Evolutionary conservation across 83 land plant genomes (phyloP), one percentile per base, ranked within the genome.

Genomic region (Diphasiastrum complanatum): DNA sequence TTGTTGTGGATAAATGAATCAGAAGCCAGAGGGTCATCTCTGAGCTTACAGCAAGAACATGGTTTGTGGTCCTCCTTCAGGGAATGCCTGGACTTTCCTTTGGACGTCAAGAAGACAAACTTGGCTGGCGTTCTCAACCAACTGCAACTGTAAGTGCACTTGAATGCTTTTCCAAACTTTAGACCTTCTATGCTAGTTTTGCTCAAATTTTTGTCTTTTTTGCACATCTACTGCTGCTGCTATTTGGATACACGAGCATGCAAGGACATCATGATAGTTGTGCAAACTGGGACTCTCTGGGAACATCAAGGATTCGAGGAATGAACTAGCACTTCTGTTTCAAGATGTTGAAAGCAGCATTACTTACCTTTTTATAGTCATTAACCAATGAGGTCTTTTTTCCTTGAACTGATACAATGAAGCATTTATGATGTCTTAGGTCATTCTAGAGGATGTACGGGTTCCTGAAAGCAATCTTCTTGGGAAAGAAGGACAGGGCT

Each of bases 121-220:
- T 76, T 51, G 79, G 79, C 19, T 76, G 79, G 79, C 70, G 79
- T n/a, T 65, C 65, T 36, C 79, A 76, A 51, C 79, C 79, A n/a
- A 76, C 79, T 38, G 41, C 79, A 36, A 30, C 79, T 5, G 79
- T 76, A 49, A 32, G 72, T 67, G 6, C 25, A 14, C 4, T 33
- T 32, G 4, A 10, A 25, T 64, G 22, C 26, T 64, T 32, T 29
- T 19, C 29, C 5, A 10, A 37, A 28, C 46, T 20, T 2, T n/a
- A 1, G 22, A 18, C 23, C 22, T n/a, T 23, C 2, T 50, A 11
- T 24, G 22, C 16, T n/a, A 50, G 23, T 12, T 18, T 11, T 50
- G 22, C 40, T 58, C 26, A 47, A 45, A 4, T 18, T 29, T 32
- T 37, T 41, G 5, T 47, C 33, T 20, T 14, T 47, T 47, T 46